phyloP scores from a whole-genome alignment of 345 rosid genomes.

The Salix dunnii region DNA sequence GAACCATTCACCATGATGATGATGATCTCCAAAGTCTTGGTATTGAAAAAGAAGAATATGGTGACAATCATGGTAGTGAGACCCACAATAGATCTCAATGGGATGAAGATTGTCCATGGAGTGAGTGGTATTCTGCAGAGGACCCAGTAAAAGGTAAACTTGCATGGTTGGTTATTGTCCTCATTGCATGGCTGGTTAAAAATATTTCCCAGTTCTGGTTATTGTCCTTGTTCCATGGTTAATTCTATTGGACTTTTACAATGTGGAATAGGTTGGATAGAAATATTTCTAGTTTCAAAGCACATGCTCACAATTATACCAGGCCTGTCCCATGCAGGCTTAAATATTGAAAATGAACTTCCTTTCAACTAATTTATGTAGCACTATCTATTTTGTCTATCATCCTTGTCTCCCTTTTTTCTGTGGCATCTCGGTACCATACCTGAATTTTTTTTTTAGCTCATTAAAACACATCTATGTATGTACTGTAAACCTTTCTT shows the following conservation, averaged over 20 bases:
- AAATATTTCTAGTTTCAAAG: neutral
- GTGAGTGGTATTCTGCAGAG: slow-evolving; percentile 97
- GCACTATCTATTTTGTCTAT: neutral
- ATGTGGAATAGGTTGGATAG: neutral
- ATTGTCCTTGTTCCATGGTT: neutral
- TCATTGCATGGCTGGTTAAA: neutral
- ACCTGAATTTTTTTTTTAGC: slow-evolving; percentile 7
- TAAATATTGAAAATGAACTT: neutral
- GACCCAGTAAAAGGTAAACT: slow-evolving; percentile 73
- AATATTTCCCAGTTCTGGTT: too few relatives aligned
- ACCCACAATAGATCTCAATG: slow-evolving; percentile 54
- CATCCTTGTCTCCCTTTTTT: neutral
- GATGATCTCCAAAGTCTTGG: slow-evolving; percentile 51
- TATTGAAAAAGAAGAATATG: slow-evolving; percentile 48
- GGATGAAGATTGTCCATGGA: slow-evolving; percentile 99
- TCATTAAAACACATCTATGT: neutral
- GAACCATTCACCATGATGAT: slow-evolving; percentile 63
- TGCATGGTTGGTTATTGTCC: neutral
- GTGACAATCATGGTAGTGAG: slow-evolving; percentile 40
- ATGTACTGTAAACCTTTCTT: neutral
- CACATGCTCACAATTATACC: neutral
- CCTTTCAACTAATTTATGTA: neutral
- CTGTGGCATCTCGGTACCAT: neutral
- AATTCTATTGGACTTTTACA: neutral
- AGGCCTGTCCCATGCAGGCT: neutral